These are phyloP conservation scores for Agaricus subrufescens DNA, from an alignment of 768 basidiomycete genomes.

Conservation along the genomic window DNA sequence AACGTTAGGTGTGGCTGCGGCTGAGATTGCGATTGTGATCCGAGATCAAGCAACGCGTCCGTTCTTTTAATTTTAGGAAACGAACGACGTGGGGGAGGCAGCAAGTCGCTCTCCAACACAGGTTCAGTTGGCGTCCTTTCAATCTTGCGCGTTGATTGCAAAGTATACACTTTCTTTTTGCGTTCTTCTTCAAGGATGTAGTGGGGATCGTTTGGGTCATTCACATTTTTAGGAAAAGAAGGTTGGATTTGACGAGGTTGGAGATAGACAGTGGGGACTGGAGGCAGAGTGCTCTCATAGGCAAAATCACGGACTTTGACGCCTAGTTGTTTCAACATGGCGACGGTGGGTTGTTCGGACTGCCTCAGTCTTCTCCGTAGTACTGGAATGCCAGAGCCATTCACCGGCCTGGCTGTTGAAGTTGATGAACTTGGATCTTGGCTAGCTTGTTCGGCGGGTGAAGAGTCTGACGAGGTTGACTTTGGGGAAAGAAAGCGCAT, in stretches of 20 bases:
- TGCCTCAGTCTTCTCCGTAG: not conserved
- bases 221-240: conserved; percentile 21
- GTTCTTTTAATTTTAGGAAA: conserved; percentile 22
- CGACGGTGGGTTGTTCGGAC: conserved; percentile 19
- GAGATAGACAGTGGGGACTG: conserved; percentile 47
- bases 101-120: conserved; percentile 14
- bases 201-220: conserved; percentile 10
- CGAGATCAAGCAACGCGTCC: conserved; percentile 6
- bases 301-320: conserved; percentile 61
- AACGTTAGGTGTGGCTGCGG: not conserved
- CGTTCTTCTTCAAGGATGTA: conserved; percentile 13
- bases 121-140: conserved; percentile 31
- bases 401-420: not conserved
- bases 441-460: not conserved
- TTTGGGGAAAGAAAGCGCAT: not conserved
- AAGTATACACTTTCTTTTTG: conserved; percentile 8
- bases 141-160: conserved; percentile 18
- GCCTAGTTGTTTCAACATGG: conserved; percentile 25
- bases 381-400: not conserved
- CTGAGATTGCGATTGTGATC: not conserved
- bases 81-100: conserved; percentile 18
- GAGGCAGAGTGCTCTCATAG: conserved; percentile 62
- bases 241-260: conserved; percentile 47
- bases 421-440: not conserved
- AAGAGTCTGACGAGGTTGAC: not conserved